Evolutionary conservation across 2,329 filamentous ascomycete species (phyloP).

Genomic region (Colletotrichum sp.): DNA sequence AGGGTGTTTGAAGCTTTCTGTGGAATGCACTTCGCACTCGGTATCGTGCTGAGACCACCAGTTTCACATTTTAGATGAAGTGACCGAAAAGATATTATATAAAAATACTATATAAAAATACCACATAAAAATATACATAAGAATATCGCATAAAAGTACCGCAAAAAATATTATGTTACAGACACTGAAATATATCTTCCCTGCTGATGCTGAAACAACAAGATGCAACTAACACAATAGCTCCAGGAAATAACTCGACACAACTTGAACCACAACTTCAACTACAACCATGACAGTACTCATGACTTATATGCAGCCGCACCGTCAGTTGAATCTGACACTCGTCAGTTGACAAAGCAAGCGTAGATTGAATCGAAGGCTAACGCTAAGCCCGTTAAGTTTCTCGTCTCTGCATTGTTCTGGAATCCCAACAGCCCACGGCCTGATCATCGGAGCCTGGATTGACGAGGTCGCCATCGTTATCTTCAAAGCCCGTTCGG

Average conservation of each 20-base stretch:
- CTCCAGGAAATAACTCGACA: neutral
- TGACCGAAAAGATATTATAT: neutral
- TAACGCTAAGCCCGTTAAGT: neutral
- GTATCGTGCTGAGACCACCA: neutral
- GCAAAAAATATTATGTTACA: neutral
- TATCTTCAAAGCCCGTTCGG: neutral
- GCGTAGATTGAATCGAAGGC: neutral
- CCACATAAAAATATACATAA: neutral
- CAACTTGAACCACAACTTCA: neutral
- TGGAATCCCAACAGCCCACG: neutral
- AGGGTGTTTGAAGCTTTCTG: neutral
- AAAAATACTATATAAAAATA: neutral
- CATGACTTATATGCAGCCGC: neutral
- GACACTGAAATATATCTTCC: neutral
- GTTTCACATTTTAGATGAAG: neutral
- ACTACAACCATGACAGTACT: neutral
- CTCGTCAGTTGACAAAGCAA: neutral
- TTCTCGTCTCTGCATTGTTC: neutral
- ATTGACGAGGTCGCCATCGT: neutral
- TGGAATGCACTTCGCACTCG: neutral
- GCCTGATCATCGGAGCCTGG: neutral
- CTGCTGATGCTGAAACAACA: neutral
- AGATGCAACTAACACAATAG: neutral
- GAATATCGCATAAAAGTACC: neutral
- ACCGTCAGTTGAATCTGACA: neutral